These are phyloP conservation scores for Turnera subulata DNA, from an alignment of 345 rosid species.

Conservation along the genomic window DNA sequence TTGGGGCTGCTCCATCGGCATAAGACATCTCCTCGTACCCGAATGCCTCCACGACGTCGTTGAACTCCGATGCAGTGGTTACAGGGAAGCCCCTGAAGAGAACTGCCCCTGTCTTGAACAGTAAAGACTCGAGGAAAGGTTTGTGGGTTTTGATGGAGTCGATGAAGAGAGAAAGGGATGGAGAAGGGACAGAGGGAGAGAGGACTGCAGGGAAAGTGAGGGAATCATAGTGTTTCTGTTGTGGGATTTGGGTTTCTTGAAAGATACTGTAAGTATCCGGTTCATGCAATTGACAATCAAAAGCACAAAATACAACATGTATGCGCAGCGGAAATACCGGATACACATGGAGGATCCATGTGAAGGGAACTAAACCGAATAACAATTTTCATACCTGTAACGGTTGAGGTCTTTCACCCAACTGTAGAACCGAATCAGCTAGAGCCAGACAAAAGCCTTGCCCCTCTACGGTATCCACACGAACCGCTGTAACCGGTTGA, in stretches of 20 bases:
- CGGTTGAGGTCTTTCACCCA: no score
- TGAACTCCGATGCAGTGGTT: conserved; percentile 63
- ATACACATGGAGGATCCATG: no score
- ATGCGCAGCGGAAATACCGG: no score
- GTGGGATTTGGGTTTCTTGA: neutral
- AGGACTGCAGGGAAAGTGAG: neutral
- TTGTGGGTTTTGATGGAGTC: conserved; percentile 37
- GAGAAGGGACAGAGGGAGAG: neutral
- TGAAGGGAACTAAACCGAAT: no score
- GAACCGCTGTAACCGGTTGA: no score
- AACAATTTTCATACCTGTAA: no score
- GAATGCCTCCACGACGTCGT: conserved; percentile 77
- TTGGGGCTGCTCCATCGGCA: conserved; percentile 81
- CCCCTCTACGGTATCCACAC: no score
- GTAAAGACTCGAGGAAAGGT: conserved; percentile 49
- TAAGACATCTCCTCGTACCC: conserved; percentile 84
- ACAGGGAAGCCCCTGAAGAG: conserved; percentile 67
- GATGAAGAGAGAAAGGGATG: conserved; percentile 22
- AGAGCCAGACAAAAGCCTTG: no score
- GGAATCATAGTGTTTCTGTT: neutral
- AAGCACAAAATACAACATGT: no score
- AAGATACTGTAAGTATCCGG: neutral
- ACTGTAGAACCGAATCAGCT: no score
- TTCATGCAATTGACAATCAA: neutral
- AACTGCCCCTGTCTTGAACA: conserved; percentile 55